Evolutionary conservation across 805 yeast genomes (phyloP).

Genomic region (Lipomyces oligophaga): DNA sequence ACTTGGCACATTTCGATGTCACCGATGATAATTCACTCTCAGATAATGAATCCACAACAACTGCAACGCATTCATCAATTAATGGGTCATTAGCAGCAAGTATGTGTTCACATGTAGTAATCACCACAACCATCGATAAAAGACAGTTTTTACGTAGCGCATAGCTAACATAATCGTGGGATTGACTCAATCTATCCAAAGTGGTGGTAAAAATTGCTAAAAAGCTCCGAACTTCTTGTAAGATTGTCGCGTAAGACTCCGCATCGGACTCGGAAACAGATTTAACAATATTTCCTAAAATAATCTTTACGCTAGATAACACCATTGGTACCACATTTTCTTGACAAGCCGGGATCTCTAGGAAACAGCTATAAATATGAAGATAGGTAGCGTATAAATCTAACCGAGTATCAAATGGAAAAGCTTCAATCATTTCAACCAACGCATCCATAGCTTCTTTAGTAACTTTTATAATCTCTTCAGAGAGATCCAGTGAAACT

Average conservation of each 20-base stretch:
- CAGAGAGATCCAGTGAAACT: slow-evolving; percentile 15
- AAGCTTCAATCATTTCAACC: slow-evolving; percentile 57
- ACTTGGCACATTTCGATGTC: slow-evolving; percentile 59
- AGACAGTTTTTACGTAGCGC: slow-evolving; percentile 37
- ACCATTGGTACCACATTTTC: slow-evolving; percentile 49
- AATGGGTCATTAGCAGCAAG: slow-evolving; percentile 40
- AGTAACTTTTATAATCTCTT: slow-evolving; percentile 29
- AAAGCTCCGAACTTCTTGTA: slow-evolving; percentile 29
- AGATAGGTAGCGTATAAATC: slow-evolving; percentile 73
- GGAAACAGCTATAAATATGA: slow-evolving; percentile 53
- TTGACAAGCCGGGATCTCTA: slow-evolving; percentile 34
- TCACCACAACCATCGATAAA: slow-evolving; percentile 45
- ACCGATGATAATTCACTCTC: slow-evolving; percentile 41
- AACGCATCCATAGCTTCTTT: slow-evolving; percentile 41
- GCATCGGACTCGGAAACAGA: slow-evolving; percentile 21
- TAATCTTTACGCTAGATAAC: slow-evolving; percentile 49
- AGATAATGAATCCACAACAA: slow-evolving; percentile 40
- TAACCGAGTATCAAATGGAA: slow-evolving; percentile 63
- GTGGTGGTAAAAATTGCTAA: slow-evolving; percentile 17
- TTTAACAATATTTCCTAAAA: slow-evolving; percentile 38
- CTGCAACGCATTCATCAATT: slow-evolving; percentile 36
- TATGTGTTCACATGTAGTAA: slow-evolving; percentile 42
- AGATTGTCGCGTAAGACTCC: slow-evolving; percentile 22
- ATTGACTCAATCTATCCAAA: slow-evolving; percentile 16
- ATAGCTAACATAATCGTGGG: slow-evolving; percentile 19